These are phyloP conservation scores for Cytospora paraplurivora DNA, from an alignment of 2,329 filamentous ascomycete species.

Conservation along the genomic window DNA sequence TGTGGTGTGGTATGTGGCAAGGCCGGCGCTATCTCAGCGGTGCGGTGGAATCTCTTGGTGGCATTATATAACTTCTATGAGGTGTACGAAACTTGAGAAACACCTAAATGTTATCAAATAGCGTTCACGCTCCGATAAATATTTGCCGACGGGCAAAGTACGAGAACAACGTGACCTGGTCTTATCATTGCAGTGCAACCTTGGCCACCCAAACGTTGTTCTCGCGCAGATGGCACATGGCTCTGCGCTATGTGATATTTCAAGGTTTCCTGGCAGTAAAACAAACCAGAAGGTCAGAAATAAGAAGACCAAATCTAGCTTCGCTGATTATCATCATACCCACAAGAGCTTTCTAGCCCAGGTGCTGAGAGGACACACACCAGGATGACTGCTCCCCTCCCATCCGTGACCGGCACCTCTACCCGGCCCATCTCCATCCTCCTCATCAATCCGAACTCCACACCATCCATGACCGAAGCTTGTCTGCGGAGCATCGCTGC, in stretches of 20 bases:
- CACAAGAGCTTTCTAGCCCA: neutral
- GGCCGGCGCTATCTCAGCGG: too few relatives aligned
- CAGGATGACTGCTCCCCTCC: neutral
- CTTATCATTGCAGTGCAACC: neutral
- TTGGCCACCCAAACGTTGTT: neutral
- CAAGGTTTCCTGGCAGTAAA: neutral
- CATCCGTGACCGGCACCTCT: conserved; percentile 20
- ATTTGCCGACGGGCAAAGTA: neutral
- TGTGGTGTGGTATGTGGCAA: too few relatives aligned
- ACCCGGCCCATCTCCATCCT: conserved; percentile 45
- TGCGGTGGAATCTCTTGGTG: too few relatives aligned
- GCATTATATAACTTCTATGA: too few relatives aligned
- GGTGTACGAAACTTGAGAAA: too few relatives aligned
- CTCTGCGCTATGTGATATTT: too few relatives aligned
- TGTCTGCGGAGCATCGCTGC: conserved; percentile 47
- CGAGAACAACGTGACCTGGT: neutral
- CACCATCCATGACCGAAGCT: conserved; percentile 57
- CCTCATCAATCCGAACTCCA: conserved; percentile 66
- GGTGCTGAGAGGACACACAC: too few relatives aligned
- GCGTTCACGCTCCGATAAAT: too few relatives aligned
- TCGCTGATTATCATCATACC: neutral
- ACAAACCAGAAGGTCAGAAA: neutral
- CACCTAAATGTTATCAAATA: too few relatives aligned
- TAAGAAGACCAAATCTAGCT: neutral
- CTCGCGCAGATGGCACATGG: neutral